Percentiles rank a stretch among this genome's conserved stretches.
These are phyloP conservation scores for Eucalyptus sp. DNA, from an alignment of 345 rosid genomes.

Conservation along the genomic window DNA sequence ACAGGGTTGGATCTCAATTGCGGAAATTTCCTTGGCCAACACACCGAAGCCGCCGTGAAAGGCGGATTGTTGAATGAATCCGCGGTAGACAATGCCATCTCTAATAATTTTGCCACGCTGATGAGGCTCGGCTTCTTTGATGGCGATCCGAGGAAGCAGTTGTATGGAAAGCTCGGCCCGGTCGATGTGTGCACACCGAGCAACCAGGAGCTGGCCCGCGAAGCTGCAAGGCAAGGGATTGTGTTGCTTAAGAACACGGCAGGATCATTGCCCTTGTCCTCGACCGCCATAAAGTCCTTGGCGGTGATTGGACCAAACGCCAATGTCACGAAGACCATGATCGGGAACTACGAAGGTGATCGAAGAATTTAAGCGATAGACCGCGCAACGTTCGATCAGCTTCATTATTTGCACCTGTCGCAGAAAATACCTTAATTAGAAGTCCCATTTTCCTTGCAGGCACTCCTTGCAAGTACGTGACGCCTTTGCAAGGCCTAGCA, in stretches of 20 bases:
- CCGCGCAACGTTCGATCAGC: background rate
- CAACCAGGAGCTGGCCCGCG: slow-evolving; percentile 73
- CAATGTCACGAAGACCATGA: slow-evolving; percentile 90
- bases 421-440: background rate
- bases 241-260: slow-evolving; percentile 65
- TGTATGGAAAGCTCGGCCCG: slow-evolving; percentile 68
- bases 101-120: slow-evolving; percentile 74
- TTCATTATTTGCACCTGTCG: background rate
- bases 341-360: slow-evolving; percentile 87
- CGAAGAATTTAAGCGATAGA: background rate
- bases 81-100: slow-evolving; percentile 44
- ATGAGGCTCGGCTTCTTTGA: slow-evolving; percentile 95
- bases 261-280: slow-evolving; percentile 60
- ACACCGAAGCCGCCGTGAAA: slow-evolving; percentile 74
- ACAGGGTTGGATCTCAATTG: slow-evolving; percentile 81
- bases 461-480: slow-evolving; percentile 73
- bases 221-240: slow-evolving; percentile 93
- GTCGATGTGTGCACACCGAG: slow-evolving; percentile 63
- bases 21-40: slow-evolving; percentile 59
- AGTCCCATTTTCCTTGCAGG: slow-evolving; percentile 18
- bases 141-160: slow-evolving; percentile 70
- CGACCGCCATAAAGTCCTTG: slow-evolving; percentile 33
- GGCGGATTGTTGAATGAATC: slow-evolving; percentile 48
- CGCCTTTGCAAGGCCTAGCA: slow-evolving; percentile 72
- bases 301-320: slow-evolving; percentile 95